Evolutionary conservation across 371 early-diverging fungal genomes (phyloP), one percentile per base, ranked within the genome.

Genomic region (Globomyces sp.): DNA sequence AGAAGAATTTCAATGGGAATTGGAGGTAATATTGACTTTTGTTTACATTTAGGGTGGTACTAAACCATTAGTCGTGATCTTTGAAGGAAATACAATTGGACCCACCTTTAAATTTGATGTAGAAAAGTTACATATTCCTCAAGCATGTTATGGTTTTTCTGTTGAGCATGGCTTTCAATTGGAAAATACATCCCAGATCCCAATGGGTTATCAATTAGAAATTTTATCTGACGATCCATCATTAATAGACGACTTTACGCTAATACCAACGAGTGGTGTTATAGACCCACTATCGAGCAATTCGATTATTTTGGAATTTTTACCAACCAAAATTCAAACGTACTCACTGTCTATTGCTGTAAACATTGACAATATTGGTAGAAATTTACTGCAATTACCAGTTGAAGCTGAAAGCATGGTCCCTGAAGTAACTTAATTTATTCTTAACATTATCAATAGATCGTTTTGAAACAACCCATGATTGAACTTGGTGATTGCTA

Each of bases 91-190:
- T 37, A 81, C 84, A 5, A 75, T 84, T 37, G 85, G 85, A 0
- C 84, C 85, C 1, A 79, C 76, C 0, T 83, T 83, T 63, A 57
- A 73, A 53, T 84, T 85, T 58, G 69, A 74, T 53, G 61, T 52
- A 1, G 65, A 64, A 13, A 43, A 66, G 8, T 62, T 85, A 6
- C 72, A 78, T 46, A 81, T 82, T 59, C 77, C 76, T 0, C 44
- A 47, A 24, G 58, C 79, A 1, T 64, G 79, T 1, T 81, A 72
- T 53, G 82, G 82, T 5, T 83, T 85, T 65, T 47, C 48, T 4
- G 64, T 52, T 34, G 9, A 36, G 1, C 59, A 61, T 8, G 48
- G 40, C 1, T 42, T 82, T 8, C 48, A 63, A 1, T 68, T 85
- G 8, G 44, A 50, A 37, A 85, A 85, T 68, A 80, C 79, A 0